These are phyloP conservation scores for Xylariaceae sp. DNA, from an alignment of 2,329 filamentous ascomycete genomes.

Conservation along the genomic window DNA sequence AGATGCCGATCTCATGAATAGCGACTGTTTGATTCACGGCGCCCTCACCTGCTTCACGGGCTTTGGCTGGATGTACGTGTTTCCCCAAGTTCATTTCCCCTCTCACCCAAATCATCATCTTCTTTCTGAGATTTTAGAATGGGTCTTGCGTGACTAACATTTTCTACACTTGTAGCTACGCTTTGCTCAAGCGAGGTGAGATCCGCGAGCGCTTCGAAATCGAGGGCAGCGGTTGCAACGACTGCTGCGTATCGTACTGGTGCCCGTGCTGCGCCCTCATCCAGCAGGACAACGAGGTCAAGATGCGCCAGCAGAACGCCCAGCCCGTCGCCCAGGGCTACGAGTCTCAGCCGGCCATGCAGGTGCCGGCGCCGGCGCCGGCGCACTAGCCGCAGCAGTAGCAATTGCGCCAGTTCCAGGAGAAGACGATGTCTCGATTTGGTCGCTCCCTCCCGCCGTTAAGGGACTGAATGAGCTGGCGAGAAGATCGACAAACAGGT, in stretches of 20 bases:
- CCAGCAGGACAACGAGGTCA: conserved; percentile 50
- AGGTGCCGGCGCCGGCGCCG: conserved; percentile 30
- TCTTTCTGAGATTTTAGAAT: too few species aligned
- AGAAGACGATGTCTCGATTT: too few species aligned
- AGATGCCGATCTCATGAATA: conserved; percentile 34
- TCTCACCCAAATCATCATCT: not conserved
- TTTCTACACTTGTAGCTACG: conserved; percentile 41
- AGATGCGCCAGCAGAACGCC: conserved; percentile 28
- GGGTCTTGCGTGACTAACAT: too few species aligned
- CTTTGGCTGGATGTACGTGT: conserved; percentile 37
- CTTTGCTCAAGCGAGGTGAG: conserved; percentile 46
- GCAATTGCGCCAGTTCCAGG: too few species aligned
- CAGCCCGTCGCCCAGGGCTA: conserved; percentile 35
- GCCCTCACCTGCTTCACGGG: conserved; percentile 31
- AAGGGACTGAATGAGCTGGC: too few species aligned
- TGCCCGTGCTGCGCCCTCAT: conserved; percentile 50
- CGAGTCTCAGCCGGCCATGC: conserved; percentile 37
- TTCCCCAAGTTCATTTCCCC: not conserved
- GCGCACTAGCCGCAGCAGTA: conserved; percentile 23
- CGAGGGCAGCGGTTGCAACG: conserved; percentile 43
- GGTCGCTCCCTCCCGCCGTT: too few species aligned
- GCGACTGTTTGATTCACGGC: conserved; percentile 35
- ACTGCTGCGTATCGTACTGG: conserved; percentile 47
- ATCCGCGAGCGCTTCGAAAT: conserved; percentile 49
- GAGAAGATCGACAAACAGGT: too few species aligned